A percentile compares a stretch with the other conserved stretches of the same genome.
These are phyloP conservation scores for Dactylonectria macrodidyma DNA, from an alignment of 2,329 filamentous ascomycete species.

Conservation along the genomic window DNA sequence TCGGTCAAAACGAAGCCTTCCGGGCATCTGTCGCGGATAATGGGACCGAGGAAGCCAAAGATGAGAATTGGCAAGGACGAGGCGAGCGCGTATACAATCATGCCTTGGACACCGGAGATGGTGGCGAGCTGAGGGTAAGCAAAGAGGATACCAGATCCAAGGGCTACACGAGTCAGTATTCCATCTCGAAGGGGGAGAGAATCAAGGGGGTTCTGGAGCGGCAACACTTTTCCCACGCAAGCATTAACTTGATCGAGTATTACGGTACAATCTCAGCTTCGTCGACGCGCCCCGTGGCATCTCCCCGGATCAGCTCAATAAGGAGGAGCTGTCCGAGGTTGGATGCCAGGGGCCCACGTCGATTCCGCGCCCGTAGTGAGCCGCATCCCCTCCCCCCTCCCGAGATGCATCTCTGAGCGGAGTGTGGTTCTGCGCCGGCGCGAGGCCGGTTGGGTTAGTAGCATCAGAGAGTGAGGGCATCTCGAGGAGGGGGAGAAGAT, in stretches of 20 bases:
- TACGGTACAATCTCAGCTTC: conserved; percentile 97
- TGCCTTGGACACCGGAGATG: conserved; percentile 83
- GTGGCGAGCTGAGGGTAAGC: conserved; percentile 86
- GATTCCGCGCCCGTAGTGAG: conserved; percentile 91
- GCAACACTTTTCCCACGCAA: conserved; percentile 99
- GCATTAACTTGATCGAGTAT: conserved; percentile 99
- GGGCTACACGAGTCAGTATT: conserved; percentile 72
- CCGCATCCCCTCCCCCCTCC: conserved; percentile 64
- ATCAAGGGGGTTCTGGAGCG: conserved; percentile 70
- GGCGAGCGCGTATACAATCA: conserved; percentile 82
- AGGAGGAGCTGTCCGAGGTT: conserved; percentile 56
- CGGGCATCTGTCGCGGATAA: conserved; percentile 85
- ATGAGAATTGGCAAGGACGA: conserved; percentile 81
- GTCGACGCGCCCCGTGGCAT: conserved; percentile 60
- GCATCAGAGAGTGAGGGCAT: conserved; percentile 46
- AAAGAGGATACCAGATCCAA: conserved; percentile 88
- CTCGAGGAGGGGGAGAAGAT: conserved; percentile 50
- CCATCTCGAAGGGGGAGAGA: conserved; percentile 35
- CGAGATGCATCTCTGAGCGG: conserved; percentile 49
- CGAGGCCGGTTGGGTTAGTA: conserved; percentile 40
- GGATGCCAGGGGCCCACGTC: conserved; percentile 64
- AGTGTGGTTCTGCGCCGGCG: conserved; percentile 11
- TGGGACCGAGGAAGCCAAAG: conserved; percentile 81
- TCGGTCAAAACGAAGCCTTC: conserved; percentile 89
- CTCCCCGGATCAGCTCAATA: conserved; percentile 50